Percentiles rank a stretch among this genome's conserved stretches.
These are phyloP conservation scores for Paramecium sexaurelia DNA, from an alignment of 73 alveolate species.

Conservation along the genomic window DNA sequence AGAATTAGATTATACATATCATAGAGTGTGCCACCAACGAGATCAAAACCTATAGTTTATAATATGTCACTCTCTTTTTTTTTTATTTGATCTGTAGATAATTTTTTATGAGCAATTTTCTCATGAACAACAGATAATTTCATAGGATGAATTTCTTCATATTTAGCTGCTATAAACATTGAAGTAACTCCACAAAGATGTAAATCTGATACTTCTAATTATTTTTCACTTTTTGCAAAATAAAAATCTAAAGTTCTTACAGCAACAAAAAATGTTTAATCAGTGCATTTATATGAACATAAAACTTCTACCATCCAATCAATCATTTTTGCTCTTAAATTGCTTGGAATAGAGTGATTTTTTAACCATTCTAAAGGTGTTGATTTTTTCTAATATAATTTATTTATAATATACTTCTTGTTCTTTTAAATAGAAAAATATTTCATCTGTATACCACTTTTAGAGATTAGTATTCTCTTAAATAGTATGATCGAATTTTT, in stretches of 20 bases:
- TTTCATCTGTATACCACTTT: background rate
- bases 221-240: conserved; percentile 65
- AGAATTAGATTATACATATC: conserved; percentile 46
- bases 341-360: conserved; percentile 75
- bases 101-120: conserved; percentile 60
- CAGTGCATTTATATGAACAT: conserved; percentile 78
- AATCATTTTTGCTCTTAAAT: conserved; percentile 89
- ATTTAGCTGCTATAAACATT: conserved; percentile 90
- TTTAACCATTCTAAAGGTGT: conserved; percentile 43
- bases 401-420: background rate
- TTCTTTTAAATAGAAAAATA: background rate
- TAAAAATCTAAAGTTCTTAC: conserved; percentile 87
- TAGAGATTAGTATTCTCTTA: background rate
- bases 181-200: conserved; percentile 86
- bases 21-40: conserved; percentile 54
- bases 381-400: background rate
- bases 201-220: conserved; percentile 62
- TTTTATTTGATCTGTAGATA: conserved; percentile 41
- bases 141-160: conserved; percentile 97
- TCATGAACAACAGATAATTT: conserved; percentile 71
- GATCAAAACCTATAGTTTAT: conserved; percentile 47
- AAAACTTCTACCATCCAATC: conserved; percentile 97
- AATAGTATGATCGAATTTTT: background rate
- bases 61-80: conserved; percentile 59
- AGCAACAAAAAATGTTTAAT: conserved; percentile 85